Conservation (phyloP, 768 basidiomycete species). For the Agrocybe praecox region DNA sequence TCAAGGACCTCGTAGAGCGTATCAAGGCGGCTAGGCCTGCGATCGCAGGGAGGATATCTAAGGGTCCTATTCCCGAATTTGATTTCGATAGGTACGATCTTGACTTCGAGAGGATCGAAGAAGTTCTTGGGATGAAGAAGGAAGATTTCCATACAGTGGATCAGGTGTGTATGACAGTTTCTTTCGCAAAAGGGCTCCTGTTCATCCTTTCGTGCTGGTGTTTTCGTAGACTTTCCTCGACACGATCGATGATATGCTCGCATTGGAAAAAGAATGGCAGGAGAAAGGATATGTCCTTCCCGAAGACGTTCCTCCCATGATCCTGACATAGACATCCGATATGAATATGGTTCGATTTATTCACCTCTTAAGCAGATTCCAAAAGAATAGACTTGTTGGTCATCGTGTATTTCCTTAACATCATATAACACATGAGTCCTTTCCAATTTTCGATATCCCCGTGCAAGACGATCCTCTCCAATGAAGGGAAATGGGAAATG, state of each 20-base stretch:
- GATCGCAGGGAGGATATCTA: constrained; percentile 27
- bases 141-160: constrained; percentile 31
- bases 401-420: neutral
- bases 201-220: neutral
- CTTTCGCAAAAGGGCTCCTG: neutral
- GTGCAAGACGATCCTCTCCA: constrained; percentile 5
- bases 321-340: neutral
- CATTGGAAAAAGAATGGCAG: constrained; percentile 1
- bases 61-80: constrained; percentile 15
- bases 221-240: neutral
- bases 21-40: constrained; percentile 31
- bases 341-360: no score
- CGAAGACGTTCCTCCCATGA: neutral
- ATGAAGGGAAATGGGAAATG: neutral
- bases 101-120: constrained; percentile 30
- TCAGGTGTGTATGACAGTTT: constrained; percentile 11
- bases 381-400: neutral
- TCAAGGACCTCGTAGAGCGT: constrained; percentile 19
- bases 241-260: neutral
- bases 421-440: neutral
- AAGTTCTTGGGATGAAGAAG: constrained; percentile 33
- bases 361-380: neutral
- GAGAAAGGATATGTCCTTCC: neutral
- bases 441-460: neutral
- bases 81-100: constrained; percentile 23